phyloP scores from a whole-genome alignment of 768 basidiomycete genomes.

The Fomitopsis pulvina region DNA sequence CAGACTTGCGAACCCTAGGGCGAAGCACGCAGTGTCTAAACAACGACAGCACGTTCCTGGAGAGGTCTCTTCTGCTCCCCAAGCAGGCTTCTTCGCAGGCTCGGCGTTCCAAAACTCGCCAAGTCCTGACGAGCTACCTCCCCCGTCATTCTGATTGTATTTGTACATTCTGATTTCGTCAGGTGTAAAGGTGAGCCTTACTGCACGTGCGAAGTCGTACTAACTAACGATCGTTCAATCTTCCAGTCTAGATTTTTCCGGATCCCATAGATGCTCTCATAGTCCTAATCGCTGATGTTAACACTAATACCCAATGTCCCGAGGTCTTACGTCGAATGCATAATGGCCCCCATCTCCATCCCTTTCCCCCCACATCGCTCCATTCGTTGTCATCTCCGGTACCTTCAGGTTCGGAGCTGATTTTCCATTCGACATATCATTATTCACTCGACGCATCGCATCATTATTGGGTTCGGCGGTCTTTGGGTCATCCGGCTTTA shows the following conservation, averaged over 20 bases:
- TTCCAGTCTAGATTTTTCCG: constrained; percentile 31
- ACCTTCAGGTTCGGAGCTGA: constrained; percentile 11
- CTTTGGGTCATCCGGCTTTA: constrained; percentile 12
- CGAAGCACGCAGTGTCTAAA: constrained; percentile 3
- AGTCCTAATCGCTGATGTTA: constrained; percentile 18
- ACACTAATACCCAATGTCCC: constrained; percentile 23
- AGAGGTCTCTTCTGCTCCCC: constrained; percentile 17
- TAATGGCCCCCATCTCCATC: constrained; percentile 18
- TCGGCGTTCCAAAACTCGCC: constrained; percentile 84
- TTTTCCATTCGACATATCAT: constrained; percentile 31
- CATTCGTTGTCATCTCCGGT: constrained; percentile 21
- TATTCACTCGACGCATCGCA: constrained; percentile 34
- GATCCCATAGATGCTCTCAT: constrained; percentile 32
- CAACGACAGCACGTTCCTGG: not conserved
- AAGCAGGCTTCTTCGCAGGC: constrained; percentile 63
- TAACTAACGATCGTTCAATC: constrained; percentile 1
- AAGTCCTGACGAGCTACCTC: constrained; percentile 74
- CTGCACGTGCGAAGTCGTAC: constrained; percentile 7
- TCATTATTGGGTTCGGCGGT: constrained; percentile 8
- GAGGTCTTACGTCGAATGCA: constrained; percentile 23
- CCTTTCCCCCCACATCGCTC: constrained; percentile 6
- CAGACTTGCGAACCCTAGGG: constrained; percentile 20
- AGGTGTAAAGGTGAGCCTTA: constrained; percentile 37
- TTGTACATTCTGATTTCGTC: constrained; percentile 17
- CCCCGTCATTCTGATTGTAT: constrained; percentile 49